A percentile compares a stretch with the other conserved stretches of the same genome.
phyloP scores from a whole-genome alignment of 169 alveolate genomes.

The Eimeria falciformis region DNA sequence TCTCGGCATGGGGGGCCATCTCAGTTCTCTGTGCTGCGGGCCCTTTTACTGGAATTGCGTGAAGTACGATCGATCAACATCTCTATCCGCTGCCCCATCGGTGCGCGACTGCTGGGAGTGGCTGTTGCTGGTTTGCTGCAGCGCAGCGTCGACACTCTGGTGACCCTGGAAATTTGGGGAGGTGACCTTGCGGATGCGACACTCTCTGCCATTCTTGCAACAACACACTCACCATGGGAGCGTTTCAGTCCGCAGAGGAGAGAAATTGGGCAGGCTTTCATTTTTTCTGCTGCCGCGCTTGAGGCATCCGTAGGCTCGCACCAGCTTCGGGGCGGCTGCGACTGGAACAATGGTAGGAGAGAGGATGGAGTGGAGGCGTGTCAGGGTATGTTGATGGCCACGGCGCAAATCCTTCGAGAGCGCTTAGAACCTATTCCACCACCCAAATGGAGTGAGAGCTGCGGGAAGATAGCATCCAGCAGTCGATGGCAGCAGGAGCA shows the following conservation, averaged over 20 bases:
- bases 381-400: constrained; percentile 44
- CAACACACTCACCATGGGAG: constrained; percentile 16
- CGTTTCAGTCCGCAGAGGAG: background rate
- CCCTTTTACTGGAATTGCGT: constrained; percentile 32
- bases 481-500: constrained; percentile 21
- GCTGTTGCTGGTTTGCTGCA: constrained; percentile 56
- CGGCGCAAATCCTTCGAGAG: constrained; percentile 58
- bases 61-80: constrained; percentile 31
- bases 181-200: constrained; percentile 64
- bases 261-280: constrained; percentile 16
- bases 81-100: constrained; percentile 46
- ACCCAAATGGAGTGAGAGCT: background rate
- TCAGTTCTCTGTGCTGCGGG: constrained; percentile 17
- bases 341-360: background rate
- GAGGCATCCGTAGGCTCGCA: constrained; percentile 52
- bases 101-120: constrained; percentile 41
- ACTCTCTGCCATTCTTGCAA: constrained; percentile 8
- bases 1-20: background rate
- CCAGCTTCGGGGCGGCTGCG: constrained; percentile 3
- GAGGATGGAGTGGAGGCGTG: background rate
- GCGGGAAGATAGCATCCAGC: background rate
- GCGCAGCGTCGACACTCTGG: constrained; percentile 56
- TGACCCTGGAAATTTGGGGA: constrained; percentile 60
- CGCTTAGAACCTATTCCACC: background rate
- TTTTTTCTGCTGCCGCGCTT: constrained; percentile 38